These are phyloP conservation scores for Ichthyophonus hoferi DNA, from an alignment of 208 protist genomes.

Conservation along the genomic window DNA sequence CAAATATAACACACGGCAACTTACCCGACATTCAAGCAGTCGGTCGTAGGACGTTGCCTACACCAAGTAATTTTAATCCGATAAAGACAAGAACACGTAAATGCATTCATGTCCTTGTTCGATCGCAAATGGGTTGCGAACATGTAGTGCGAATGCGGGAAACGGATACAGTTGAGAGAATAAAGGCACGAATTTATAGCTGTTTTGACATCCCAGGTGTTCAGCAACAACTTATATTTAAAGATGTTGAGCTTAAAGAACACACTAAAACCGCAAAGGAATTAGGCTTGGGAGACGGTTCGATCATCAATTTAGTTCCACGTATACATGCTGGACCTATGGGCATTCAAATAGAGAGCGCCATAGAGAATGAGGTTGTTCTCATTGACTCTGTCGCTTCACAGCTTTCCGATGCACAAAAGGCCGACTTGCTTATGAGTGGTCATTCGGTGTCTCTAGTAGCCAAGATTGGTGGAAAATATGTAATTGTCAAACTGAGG, in stretches of 20 bases:
- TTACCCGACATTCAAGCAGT: too few relatives aligned
- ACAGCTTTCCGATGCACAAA: not conserved
- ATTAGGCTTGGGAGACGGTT: not conserved
- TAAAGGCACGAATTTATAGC: not conserved
- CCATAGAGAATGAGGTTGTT: not conserved
- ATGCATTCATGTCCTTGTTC: not conserved
- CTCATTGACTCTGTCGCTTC: not conserved
- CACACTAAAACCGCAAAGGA: not conserved
- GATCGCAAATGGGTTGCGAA: not conserved
- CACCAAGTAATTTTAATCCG: too few relatives aligned
- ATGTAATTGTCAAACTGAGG: not conserved
- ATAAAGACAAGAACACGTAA: not conserved
- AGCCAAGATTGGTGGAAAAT: not conserved
- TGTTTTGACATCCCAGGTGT: not conserved
- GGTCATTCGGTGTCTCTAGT: not conserved
- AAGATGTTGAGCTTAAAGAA: not conserved
- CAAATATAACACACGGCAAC: too few relatives aligned
- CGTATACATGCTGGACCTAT: not conserved
- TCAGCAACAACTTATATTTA: not conserved
- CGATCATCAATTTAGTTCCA: not conserved
- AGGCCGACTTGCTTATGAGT: not conserved
- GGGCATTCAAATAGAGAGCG: not conserved
- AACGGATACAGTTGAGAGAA: not conserved
- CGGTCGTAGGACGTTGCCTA: too few relatives aligned
- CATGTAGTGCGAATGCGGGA: not conserved